Percentiles rank a stretch among this genome's conserved stretches.
Evolutionary conservation across 352 stramenopile genomes (phyloP).

Genomic region (Phytopythium montanum): DNA sequence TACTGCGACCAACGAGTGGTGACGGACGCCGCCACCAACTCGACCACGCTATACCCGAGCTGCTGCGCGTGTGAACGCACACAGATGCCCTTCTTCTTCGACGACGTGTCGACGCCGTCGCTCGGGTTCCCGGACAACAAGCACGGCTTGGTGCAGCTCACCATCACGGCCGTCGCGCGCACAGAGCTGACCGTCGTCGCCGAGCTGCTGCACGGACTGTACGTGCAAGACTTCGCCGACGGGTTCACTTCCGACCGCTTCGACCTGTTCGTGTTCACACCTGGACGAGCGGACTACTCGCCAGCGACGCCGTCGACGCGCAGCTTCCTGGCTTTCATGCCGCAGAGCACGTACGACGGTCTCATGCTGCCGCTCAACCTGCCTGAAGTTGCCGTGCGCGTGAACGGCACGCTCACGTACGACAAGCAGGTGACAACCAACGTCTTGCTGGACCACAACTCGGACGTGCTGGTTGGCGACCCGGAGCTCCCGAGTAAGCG

Average conservation of each 20-base stretch:
- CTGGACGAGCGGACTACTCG: conserved; percentile 68
- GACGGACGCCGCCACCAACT: conserved; percentile 16
- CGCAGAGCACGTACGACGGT: conserved; percentile 66
- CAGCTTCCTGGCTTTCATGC: conserved; percentile 82
- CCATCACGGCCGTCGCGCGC: conserved; percentile 73
- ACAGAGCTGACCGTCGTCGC: conserved; percentile 89
- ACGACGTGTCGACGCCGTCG: conserved; percentile 38
- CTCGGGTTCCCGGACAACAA: conserved; percentile 94
- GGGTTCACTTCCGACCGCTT: conserved; percentile 77
- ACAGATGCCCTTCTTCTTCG: conserved; percentile 90
- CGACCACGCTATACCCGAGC: conserved; percentile 24
- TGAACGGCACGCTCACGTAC: conserved; percentile 48
- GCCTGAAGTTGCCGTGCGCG: conserved; percentile 58
- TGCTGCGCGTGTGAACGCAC: conserved; percentile 90
- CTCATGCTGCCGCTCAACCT: conserved; percentile 95
- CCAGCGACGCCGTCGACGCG: conserved; percentile 50
- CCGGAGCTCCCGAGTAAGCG: conserved; percentile 47
- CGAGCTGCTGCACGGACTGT: conserved; percentile 93
- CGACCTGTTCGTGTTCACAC: conserved; percentile 89
- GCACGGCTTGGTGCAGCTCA: conserved; percentile 92
- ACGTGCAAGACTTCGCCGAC: conserved; percentile 89
- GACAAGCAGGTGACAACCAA: conserved; percentile 71
- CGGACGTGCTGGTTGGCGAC: conserved; percentile 91
- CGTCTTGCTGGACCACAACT: conserved; percentile 89
- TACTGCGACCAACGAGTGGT: conserved; percentile 40